These are phyloP conservation scores for Termitomyces sp. DNA, from an alignment of 768 basidiomycete genomes.

Conservation along the genomic window DNA sequence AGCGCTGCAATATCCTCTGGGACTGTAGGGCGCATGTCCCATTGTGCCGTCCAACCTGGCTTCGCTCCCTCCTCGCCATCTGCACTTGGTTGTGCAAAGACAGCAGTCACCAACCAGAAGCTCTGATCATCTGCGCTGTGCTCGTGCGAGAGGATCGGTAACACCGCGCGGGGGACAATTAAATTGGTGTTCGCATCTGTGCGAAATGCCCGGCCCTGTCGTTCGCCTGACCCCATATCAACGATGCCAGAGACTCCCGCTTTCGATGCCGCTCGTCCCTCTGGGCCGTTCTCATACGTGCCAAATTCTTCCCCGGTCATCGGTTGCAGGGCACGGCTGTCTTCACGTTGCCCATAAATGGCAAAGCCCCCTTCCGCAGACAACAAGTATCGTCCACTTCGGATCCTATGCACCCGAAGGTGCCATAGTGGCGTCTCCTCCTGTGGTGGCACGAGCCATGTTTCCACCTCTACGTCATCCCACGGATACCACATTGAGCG, in stretches of 20 bases:
- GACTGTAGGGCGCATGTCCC: conserved; percentile 3
- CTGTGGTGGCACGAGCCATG: conserved; percentile 66
- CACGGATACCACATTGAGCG: conserved; percentile 73
- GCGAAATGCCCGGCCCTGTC: conserved; percentile 40
- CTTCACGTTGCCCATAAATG: conserved; percentile 59
- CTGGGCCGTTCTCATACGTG: conserved; percentile 39
- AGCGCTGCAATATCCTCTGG: conserved; percentile 1
- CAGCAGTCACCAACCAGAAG: conserved; percentile 54
- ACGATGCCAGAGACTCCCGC: conserved; percentile 62
- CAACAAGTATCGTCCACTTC: conserved; percentile 40
- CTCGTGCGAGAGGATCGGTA: conserved; percentile 55
- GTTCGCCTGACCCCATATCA: conserved; percentile 32
- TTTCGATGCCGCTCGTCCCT: conserved; percentile 47
- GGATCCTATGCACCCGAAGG: conserved; percentile 59
- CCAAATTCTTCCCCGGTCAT: conserved; percentile 36
- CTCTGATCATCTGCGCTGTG: conserved; percentile 34
- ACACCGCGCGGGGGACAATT: conserved; percentile 31
- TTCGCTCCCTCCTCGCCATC: neutral
- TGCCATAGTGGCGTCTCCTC: conserved; percentile 59
- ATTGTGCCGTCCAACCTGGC: conserved; percentile 5
- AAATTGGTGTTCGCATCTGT: conserved; percentile 58
- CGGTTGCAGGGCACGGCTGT: conserved; percentile 55
- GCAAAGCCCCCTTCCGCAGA: conserved; percentile 70
- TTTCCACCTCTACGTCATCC: conserved; percentile 67
- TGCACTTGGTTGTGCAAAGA: conserved; percentile 4